Evolutionary conservation across 495 filamentous ascomycete genomes (phyloP).

Genomic region (Lentithecium fluviatile): DNA sequence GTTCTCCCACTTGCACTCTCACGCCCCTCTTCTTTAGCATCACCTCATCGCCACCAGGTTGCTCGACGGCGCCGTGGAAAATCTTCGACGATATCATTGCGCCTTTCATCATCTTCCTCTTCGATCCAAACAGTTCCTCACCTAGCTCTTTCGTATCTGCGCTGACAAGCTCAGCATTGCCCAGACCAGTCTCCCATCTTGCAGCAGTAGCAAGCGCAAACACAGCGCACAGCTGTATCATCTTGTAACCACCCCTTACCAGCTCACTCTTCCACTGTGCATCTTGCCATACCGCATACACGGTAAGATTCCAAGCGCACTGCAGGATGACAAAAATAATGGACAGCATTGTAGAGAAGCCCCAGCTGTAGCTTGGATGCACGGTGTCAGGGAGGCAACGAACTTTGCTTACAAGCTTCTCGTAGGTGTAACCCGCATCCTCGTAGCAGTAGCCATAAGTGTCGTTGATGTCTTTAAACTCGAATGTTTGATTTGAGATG

Average conservation of each 20-base stretch:
- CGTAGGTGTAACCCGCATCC: not conserved
- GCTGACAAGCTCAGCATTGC: not conserved
- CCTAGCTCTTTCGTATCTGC: slow-evolving; percentile 6
- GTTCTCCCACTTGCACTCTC: no score
- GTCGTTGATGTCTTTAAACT: not conserved
- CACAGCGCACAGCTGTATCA: slow-evolving; percentile 12
- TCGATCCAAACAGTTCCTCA: not conserved
- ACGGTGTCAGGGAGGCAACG: slow-evolving; percentile 11
- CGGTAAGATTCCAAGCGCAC: slow-evolving; percentile 3
- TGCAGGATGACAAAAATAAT: slow-evolving; percentile 11
- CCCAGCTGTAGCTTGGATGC: slow-evolving; percentile 11
- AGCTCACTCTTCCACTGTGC: slow-evolving; percentile 12
- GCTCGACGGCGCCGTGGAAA: no score
- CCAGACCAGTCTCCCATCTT: not conserved
- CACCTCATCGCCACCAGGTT: no score
- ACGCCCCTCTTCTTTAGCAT: no score
- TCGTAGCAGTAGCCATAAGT: not conserved
- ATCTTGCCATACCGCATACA: slow-evolving; percentile 20
- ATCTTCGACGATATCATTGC: no score
- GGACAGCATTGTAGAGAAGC: slow-evolving; percentile 22
- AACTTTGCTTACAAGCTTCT: not conserved
- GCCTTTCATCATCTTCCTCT: not conserved
- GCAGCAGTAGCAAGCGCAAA: slow-evolving; percentile 3
- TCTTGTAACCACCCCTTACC: slow-evolving; percentile 4
- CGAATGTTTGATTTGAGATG: no score